A percentile compares a stretch with the other conserved stretches of the same genome.
Conservation (phyloP, 169 alveolate genomes). For the Plasmodium adleri region DNA sequence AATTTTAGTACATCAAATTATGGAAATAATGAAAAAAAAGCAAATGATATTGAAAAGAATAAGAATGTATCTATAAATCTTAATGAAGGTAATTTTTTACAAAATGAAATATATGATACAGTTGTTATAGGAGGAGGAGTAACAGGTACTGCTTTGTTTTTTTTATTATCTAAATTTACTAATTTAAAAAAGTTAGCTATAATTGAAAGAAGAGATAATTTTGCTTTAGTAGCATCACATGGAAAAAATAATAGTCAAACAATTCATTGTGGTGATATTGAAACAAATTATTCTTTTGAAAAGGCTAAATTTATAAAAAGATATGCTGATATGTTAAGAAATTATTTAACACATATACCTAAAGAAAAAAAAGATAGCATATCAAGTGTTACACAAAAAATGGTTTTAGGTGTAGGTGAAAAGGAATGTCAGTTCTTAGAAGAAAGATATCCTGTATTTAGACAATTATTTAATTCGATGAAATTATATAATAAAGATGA, state of each 20-base stretch:
- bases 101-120: slow-evolving; percentile 83
- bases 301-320: slow-evolving; percentile 87
- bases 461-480: slow-evolving; percentile 79
- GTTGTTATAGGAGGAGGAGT: slow-evolving; percentile 91
- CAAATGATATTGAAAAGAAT: not conserved
- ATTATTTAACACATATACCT: slow-evolving; percentile 86
- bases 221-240: slow-evolving; percentile 88
- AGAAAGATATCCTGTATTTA: slow-evolving; percentile 82
- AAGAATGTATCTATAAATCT: slow-evolving; percentile 19
- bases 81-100: slow-evolving; percentile 1
- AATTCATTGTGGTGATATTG: slow-evolving; percentile 91
- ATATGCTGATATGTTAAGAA: slow-evolving; percentile 90
- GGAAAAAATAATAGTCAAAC: slow-evolving; percentile 91
- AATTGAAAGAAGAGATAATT: slow-evolving; percentile 85
- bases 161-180: slow-evolving; percentile 87
- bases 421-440: slow-evolving; percentile 86
- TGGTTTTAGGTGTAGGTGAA: slow-evolving; percentile 91
- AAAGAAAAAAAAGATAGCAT: slow-evolving; percentile 66
- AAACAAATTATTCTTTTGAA: slow-evolving; percentile 88
- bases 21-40: not conserved
- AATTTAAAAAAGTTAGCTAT: slow-evolving; percentile 85
- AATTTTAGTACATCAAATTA: slow-evolving; percentile 6
- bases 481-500: slow-evolving; percentile 79
- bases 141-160: slow-evolving; percentile 90
- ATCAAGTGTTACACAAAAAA: slow-evolving; percentile 86